Conservation (phyloP, 768 basidiomycete species). For the Mrakia frigida region DNA sequence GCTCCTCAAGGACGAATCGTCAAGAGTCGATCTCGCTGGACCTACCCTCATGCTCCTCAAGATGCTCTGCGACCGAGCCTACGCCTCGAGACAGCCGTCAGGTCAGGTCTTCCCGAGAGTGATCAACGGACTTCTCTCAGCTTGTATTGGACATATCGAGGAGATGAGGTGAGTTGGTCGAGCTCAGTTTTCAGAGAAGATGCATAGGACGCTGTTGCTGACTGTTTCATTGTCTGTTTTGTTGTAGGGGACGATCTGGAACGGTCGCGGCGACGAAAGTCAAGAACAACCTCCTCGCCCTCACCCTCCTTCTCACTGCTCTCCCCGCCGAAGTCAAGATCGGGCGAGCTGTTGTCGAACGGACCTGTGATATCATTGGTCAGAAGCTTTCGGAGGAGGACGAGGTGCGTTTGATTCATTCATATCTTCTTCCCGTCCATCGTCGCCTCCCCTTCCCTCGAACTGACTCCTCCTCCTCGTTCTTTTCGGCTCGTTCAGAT, state of each 20-base stretch:
- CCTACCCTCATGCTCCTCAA: constrained; percentile 78
- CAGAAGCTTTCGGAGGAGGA: constrained; percentile 65
- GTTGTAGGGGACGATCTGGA: constrained; percentile 69
- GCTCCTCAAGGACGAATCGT: constrained; percentile 76
- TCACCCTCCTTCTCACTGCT: constrained; percentile 77
- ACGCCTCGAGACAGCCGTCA: constrained; percentile 18
- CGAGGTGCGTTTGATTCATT: constrained; percentile 49
- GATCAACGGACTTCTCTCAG: constrained; percentile 67
- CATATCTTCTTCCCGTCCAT: not conserved
- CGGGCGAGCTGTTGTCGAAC: constrained; percentile 70
- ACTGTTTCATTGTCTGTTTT: constrained; percentile 3
- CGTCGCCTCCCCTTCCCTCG: not conserved
- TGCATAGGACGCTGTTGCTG: not conserved
- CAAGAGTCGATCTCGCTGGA: constrained; percentile 70
- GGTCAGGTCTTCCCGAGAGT: constrained; percentile 28
- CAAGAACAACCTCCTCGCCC: constrained; percentile 81
- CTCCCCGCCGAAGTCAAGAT: constrained; percentile 63
- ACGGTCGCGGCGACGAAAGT: constrained; percentile 70
- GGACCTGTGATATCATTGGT: constrained; percentile 73
- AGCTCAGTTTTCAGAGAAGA: too few relatives aligned
- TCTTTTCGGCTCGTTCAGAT: constrained; percentile 49
- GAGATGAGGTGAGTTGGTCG: constrained; percentile 70
- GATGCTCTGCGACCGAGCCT: constrained; percentile 54
- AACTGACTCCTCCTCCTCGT: not conserved
- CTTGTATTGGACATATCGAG: constrained; percentile 78